Conservation (phyloP, 2,329 filamentous ascomycete species). For the Colletotrichum sidae region DNA sequence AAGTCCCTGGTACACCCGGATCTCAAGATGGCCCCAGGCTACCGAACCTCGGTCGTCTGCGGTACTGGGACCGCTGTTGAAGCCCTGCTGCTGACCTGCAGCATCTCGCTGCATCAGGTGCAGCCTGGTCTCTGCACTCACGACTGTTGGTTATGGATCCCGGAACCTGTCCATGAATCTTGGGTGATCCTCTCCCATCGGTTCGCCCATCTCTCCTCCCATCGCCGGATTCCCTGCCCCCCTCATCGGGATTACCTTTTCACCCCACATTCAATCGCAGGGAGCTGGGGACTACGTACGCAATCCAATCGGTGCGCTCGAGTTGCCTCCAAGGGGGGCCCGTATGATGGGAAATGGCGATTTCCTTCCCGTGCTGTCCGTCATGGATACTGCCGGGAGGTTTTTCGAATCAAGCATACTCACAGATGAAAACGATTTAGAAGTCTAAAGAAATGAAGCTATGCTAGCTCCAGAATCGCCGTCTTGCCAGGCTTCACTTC, state of each 20-base stretch:
- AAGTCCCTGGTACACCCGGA: no score
- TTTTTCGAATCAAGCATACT: constrained; percentile 32
- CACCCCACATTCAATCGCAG: constrained; percentile 11
- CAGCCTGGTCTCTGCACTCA: not conserved
- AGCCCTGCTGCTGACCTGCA: constrained; percentile 13
- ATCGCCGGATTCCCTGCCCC: constrained; percentile 3
- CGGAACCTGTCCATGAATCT: no score
- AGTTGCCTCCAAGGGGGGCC: not conserved
- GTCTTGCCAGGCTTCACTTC: not conserved
- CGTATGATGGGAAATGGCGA: not conserved
- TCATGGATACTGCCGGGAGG: constrained; percentile 1
- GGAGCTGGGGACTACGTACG: constrained; percentile 19
- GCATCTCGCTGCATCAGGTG: constrained; percentile 20
- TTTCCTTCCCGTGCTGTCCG: constrained; percentile 7
- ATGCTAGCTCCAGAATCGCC: constrained; percentile 5
- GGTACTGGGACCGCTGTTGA: constrained; percentile 10
- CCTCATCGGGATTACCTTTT: constrained; percentile 18
- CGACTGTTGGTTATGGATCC: no score
- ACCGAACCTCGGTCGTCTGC: not conserved
- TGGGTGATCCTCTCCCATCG: not conserved
- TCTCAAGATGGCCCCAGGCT: not conserved
- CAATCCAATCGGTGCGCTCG: constrained; percentile 11
- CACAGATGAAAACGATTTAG: constrained; percentile 11
- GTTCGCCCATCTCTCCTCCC: not conserved
- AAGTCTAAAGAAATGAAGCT: not conserved